Conservation (phyloP, 768 basidiomycete genomes). For the Suillus luteus region DNA sequence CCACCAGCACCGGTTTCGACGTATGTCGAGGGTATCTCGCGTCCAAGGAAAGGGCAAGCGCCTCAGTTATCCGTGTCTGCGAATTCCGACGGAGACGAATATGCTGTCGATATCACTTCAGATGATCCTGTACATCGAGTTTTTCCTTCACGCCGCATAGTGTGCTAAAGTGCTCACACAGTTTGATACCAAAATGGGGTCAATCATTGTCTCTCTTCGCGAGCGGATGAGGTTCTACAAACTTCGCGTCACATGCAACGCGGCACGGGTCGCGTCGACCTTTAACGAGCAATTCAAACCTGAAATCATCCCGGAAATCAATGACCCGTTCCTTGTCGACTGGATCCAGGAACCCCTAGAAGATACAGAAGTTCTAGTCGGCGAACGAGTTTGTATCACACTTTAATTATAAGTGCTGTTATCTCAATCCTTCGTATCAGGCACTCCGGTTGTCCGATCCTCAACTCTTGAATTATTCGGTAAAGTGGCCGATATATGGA, state of each 20-base stretch:
- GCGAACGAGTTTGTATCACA: constrained; percentile 57
- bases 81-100: constrained; percentile 48
- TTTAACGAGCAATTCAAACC: constrained; percentile 86
- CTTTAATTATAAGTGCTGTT: constrained; percentile 8
- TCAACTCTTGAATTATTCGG: constrained; percentile 60
- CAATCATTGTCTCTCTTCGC: constrained; percentile 69
- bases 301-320: constrained; percentile 81
- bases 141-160: constrained; percentile 5
- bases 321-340: constrained; percentile 80
- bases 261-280: constrained; percentile 65
- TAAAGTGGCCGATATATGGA: constrained; percentile 84
- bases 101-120: constrained; percentile 45
- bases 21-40: constrained; percentile 53
- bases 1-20: constrained; percentile 43
- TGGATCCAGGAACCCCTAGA: constrained; percentile 70
- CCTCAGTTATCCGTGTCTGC: constrained; percentile 23
- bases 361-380: constrained; percentile 53
- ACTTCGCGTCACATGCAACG: constrained; percentile 71
- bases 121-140: constrained; percentile 60
- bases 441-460: constrained; percentile 75
- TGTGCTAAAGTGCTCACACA: constrained; percentile 27
- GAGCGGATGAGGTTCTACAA: constrained; percentile 89
- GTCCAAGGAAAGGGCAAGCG: constrained; percentile 47
- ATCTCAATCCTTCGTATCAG: constrained; percentile 38
- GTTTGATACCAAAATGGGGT: constrained; percentile 78